Evolutionary conservation across 306 rosid genomes (phyloP).

Genomic region (Quercus agrifolia): DNA sequence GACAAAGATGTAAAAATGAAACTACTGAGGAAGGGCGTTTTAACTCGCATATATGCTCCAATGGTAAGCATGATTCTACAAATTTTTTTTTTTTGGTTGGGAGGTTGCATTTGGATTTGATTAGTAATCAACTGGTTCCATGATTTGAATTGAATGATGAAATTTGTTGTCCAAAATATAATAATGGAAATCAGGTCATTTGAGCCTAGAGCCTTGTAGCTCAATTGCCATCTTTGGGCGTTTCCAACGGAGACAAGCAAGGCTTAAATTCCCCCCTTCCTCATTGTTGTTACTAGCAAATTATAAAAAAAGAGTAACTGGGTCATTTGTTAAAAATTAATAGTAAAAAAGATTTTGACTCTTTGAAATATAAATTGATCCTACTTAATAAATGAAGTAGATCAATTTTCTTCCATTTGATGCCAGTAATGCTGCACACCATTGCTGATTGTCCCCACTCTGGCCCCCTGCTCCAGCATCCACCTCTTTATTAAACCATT

Average conservation of each 20-base stretch:
- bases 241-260: no score
- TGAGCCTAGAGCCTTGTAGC: no score
- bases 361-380: not conserved
- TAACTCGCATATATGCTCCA: slow-evolving; percentile 88
- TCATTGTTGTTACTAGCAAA: no score
- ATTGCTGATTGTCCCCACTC: no score
- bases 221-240: no score
- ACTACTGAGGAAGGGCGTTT: slow-evolving; percentile 82
- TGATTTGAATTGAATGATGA: not conserved
- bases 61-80: slow-evolving; percentile 48
- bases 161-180: not conserved
- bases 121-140: not conserved
- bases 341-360: not conserved
- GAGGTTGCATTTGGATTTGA: not conserved
- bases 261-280: no score
- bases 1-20: slow-evolving; percentile 77
- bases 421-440: not conserved
- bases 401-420: not conserved
- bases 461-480: no score
- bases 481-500: not conserved
- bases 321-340: not conserved
- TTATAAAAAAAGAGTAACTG: not conserved
- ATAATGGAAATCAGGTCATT: not conserved
- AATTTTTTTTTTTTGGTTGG: no score
- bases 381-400: not conserved